phyloP scores from a whole-genome alignment of 331 rosid genomes.

The Cydonia oblonga region DNA sequence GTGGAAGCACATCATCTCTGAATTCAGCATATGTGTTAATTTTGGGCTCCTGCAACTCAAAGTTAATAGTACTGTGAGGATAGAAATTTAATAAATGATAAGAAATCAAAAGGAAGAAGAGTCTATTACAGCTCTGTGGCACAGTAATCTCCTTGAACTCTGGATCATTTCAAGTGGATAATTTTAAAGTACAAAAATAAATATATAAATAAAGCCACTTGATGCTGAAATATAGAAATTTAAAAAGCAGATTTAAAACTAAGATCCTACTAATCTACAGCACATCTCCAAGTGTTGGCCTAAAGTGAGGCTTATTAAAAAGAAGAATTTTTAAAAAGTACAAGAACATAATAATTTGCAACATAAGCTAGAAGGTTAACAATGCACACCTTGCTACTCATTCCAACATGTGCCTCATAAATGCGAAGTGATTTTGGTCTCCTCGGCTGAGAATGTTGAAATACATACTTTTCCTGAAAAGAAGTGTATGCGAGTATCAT shows the following conservation, averaged over 20 bases:
- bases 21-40: slow-evolving; percentile 66
- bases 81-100: not conserved
- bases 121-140: not conserved
- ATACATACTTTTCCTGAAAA: slow-evolving; percentile 66
- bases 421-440: slow-evolving; percentile 85
- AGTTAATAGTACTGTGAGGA: slow-evolving; percentile 11
- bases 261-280: not conserved
- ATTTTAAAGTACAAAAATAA: not conserved
- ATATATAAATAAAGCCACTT: too few relatives aligned
- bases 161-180: not conserved
- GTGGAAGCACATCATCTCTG: slow-evolving; percentile 92
- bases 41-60: slow-evolving; percentile 59
- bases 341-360: slow-evolving; percentile 10
- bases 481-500: slow-evolving; percentile 6
- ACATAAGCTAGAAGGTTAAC: slow-evolving; percentile 14
- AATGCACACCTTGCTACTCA: slow-evolving; percentile 81
- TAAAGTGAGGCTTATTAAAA: not conserved
- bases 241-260: not conserved
- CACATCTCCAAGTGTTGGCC: too few relatives aligned
- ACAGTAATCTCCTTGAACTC: not conserved
- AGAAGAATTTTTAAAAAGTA: not conserved
- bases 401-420: slow-evolving; percentile 88
- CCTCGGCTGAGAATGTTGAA: slow-evolving; percentile 76
- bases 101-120: not conserved
- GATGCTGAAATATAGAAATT: not conserved